Evolutionary conservation across 768 basidiomycete genomes (phyloP).

Genomic region (Sporobolomyces pararoseus): DNA sequence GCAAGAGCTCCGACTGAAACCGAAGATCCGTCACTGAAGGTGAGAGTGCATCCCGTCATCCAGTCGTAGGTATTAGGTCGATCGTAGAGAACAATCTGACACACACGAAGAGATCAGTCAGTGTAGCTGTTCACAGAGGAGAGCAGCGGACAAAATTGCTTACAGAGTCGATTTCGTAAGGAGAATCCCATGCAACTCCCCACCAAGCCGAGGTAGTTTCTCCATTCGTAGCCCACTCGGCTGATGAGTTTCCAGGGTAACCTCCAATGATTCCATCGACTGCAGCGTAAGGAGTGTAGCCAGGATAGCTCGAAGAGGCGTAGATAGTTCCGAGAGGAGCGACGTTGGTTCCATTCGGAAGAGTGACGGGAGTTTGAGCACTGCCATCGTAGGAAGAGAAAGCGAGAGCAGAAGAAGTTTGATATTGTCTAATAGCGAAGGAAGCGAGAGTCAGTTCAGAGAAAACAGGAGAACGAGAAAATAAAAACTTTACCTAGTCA

Average conservation of each 20-base stretch:
- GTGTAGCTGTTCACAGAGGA: neutral
- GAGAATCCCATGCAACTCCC: slow-evolving; percentile 19
- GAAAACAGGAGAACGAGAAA: neutral
- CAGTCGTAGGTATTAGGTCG: slow-evolving; percentile 29
- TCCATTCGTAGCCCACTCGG: slow-evolving; percentile 25
- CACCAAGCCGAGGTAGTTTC: slow-evolving; percentile 17
- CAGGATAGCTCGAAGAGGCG: slow-evolving; percentile 15
- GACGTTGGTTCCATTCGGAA: slow-evolving; percentile 19
- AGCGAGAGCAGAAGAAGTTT: slow-evolving; percentile 23
- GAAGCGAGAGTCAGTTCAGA: neutral
- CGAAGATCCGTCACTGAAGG: slow-evolving; percentile 26
- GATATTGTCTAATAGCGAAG: slow-evolving; percentile 26
- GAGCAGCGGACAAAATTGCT: neutral
- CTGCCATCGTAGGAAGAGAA: slow-evolving; percentile 20
- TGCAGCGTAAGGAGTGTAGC: slow-evolving; percentile 16
- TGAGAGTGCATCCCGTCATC: slow-evolving; percentile 33
- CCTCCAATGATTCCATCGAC: slow-evolving; percentile 37
- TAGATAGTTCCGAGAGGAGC: slow-evolving; percentile 14
- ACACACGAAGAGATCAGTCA: neutral
- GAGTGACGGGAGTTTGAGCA: slow-evolving; percentile 15
- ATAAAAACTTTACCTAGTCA: slow-evolving; percentile 16
- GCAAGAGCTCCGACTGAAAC: slow-evolving; percentile 28
- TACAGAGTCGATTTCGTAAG: slow-evolving; percentile 12
- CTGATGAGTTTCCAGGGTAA: slow-evolving; percentile 31
- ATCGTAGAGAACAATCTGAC: slow-evolving; percentile 36